A percentile compares a stretch with the other conserved stretches of the same genome.
These are phyloP conservation scores for Colletotrichum musae DNA, from an alignment of 2,329 filamentous ascomycete genomes.

Conservation along the genomic window DNA sequence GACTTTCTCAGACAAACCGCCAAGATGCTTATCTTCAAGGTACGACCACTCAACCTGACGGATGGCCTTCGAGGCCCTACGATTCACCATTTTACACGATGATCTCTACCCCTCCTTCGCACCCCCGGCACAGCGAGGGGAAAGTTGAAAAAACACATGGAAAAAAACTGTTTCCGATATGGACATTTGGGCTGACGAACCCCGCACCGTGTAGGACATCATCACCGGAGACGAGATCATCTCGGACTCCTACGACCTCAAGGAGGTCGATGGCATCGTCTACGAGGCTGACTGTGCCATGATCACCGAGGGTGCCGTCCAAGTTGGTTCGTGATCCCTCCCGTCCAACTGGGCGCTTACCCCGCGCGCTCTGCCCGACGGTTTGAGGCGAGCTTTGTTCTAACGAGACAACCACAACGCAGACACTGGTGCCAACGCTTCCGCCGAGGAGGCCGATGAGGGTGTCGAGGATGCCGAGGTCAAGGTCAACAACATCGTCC, in stretches of 20 bases:
- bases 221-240: conserved; percentile 94
- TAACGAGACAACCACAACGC: conserved; percentile 23
- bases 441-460: conserved; percentile 89
- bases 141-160: background rate
- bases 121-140: conserved; percentile 2
- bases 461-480: conserved; percentile 77
- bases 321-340: conserved; percentile 73
- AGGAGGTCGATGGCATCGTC: conserved; percentile 82
- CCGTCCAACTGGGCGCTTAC: conserved; percentile 15
- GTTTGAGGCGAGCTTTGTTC: conserved; percentile 5
- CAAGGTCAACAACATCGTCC: conserved; percentile 92
- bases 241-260: conserved; percentile 92
- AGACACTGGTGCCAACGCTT: conserved; percentile 97
- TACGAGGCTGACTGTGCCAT: conserved; percentile 95
- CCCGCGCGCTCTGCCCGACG: conserved; percentile 9
- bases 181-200: conserved; percentile 41
- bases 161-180: conserved; percentile 9
- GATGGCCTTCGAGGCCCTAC: background rate
- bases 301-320: conserved; percentile 83
- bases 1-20: conserved; percentile 54
- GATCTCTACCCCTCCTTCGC: conserved; percentile 33
- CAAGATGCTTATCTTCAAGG: conserved; percentile 84
- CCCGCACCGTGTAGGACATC: conserved; percentile 76
- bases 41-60: conserved; percentile 52
- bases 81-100: background rate